Conservation (phyloP, 192 early-diverging fungal species). For the Allomyces macrogynus region DNA sequence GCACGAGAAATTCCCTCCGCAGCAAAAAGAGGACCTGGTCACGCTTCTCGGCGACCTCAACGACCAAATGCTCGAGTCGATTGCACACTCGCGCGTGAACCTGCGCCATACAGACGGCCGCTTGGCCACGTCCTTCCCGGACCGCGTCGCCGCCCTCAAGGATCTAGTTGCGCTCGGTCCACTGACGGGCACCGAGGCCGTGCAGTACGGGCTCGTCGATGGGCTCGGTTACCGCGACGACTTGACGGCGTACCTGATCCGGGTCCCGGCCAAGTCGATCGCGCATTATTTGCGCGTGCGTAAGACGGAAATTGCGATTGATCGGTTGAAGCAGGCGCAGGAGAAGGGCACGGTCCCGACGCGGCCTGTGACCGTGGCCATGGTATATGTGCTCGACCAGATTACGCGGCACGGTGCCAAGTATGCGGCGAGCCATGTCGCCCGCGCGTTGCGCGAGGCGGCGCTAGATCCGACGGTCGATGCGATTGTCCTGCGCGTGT, state of each 20-base stretch:
- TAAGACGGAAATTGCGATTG: conserved; percentile 3
- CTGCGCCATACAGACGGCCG: neutral
- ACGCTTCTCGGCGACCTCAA: conserved; percentile 30
- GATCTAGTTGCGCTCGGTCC: conserved; percentile 32
- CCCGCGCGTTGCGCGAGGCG: conserved; percentile 27
- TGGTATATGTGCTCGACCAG: conserved; percentile 36
- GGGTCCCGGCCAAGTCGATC: conserved; percentile 7
- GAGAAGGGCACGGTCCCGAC: neutral
- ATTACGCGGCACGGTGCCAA: conserved; percentile 21
- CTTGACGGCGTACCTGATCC: conserved; percentile 15
- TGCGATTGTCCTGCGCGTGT: conserved; percentile 45
- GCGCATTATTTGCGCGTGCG: conserved; percentile 14
- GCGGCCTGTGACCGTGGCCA: conserved; percentile 23
- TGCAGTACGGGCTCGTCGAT: conserved; percentile 29
- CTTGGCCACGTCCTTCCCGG: conserved; percentile 4
- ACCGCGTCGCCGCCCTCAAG: conserved; percentile 11
- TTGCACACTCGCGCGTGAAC: conserved; percentile 16
- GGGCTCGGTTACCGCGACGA: conserved; percentile 25
- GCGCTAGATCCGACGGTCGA: conserved; percentile 29
- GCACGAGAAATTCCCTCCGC: conserved; percentile 22
- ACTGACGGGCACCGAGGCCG: conserved; percentile 23
- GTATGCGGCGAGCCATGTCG: conserved; percentile 22
- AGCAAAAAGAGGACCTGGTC: conserved; percentile 33
- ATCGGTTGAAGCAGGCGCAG: conserved; percentile 2
- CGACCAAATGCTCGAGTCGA: conserved; percentile 25